Base-by-base conservation (phyloP, 2,329 filamentous ascomycete genomes). In the Penicillium carneum region DNA sequence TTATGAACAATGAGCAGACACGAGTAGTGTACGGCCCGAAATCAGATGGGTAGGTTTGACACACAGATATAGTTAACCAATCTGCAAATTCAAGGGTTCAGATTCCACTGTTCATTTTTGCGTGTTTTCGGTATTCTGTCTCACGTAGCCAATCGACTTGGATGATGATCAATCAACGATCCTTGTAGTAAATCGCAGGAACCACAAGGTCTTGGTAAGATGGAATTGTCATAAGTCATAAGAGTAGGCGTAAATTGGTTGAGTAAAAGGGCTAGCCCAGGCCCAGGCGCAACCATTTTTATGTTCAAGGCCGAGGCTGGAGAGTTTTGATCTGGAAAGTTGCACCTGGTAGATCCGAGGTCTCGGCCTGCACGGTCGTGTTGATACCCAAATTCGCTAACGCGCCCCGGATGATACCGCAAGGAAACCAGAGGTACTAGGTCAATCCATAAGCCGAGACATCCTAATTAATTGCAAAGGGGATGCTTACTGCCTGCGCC, bases 291-390 rank as follows among this genome's bases (percentile, higher is more conserved):
- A 36, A 26, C 29, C n/a, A 38, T 43, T 20, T n/a, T 23, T 10
- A 45, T 9, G 23, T 52, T 83, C 82, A 90, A 72, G 86, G 79
- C 79, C 92, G 92, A 34, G 84, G 78, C 29, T 87, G 84, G 53
- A 90, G 82, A 41, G 91, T 95, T 81, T 96, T 96, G 76, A 99
- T 97, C 80, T 99, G 95, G 77, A 99, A 99, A 0, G 93, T 92
- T 38, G 94, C 95, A 6, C 86, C 86, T 0, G 95, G 95, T 57
- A 99, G 83, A 75, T 96, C 94, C 58, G 84, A 90, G 57, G 90
- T 91, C 80, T 97, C 95, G 4, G 93, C 95, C 70, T 96, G 91
- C 1, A 99, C 94, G 1, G 90, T 96, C 10, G 93, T 93, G 70
- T 89, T 89, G 70, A 98, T 93, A 6, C 94, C 95, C 82, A 99